A percentile compares a stretch with the other conserved stretches of the same genome.
These are phyloP conservation scores for Dianthus caryophyllus DNA, from an alignment of 148 eudicot species.

Conservation along the genomic window DNA sequence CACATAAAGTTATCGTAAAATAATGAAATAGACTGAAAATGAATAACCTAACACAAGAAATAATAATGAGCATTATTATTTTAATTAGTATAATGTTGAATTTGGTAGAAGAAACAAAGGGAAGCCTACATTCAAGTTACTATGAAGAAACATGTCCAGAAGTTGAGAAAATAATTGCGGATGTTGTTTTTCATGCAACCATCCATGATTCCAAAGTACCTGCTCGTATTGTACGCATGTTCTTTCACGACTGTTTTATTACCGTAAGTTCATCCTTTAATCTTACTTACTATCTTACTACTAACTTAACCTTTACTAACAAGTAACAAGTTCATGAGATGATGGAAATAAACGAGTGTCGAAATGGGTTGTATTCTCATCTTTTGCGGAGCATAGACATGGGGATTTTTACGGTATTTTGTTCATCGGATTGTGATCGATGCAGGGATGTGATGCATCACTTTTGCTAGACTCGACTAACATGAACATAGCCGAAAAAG, in stretches of 20 bases:
- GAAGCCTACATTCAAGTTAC: conserved; percentile 17
- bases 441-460: conserved; percentile 73
- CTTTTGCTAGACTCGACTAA: conserved; percentile 47
- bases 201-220: conserved; percentile 35
- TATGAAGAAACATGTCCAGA: conserved; percentile 24
- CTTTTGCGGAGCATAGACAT: no score
- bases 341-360: no score
- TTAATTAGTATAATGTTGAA: neutral
- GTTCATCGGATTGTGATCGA: neutral
- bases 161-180: conserved; percentile 22
- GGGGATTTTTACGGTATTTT: no score
- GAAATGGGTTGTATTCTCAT: no score
- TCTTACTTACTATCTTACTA: neutral
- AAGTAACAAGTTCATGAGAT: no score
- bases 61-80: neutral
- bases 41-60: conserved; percentile 13
- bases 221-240: conserved; percentile 49
- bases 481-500: conserved; percentile 54
- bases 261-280: conserved; percentile 31
- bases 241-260: conserved; percentile 64
- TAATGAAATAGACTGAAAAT: no score
- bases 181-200: conserved; percentile 17
- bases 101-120: conserved; percentile 9
- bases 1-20: no score
- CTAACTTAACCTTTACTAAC: no score